A percentile compares a stretch with the other conserved stretches of the same genome.
Conservation (phyloP, 2,329 filamentous ascomycete genomes). For the Xylaria sp. region DNA sequence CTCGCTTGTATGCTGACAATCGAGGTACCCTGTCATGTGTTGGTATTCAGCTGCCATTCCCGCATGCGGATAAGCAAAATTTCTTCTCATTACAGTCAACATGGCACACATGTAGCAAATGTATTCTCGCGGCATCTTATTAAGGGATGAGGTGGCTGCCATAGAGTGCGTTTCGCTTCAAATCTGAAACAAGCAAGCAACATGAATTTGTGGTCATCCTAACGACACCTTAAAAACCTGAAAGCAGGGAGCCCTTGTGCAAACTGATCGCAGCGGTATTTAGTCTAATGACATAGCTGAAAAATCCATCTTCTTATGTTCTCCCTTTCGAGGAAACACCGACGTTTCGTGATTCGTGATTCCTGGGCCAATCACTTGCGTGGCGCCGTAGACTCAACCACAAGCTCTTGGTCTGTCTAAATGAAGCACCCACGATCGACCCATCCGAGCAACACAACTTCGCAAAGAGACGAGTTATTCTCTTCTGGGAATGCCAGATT, state of each 20-base stretch:
- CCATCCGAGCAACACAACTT: too few relatives aligned
- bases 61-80: background rate
- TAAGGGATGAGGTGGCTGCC: background rate
- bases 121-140: too few relatives aligned
- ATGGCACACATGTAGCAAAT: too few relatives aligned
- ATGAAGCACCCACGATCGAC: too few relatives aligned
- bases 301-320: too few relatives aligned
- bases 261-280: too few relatives aligned
- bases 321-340: background rate
- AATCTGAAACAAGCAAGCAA: background rate
- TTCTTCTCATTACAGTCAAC: background rate
- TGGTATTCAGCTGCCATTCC: background rate
- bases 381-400: too few relatives aligned
- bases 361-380: background rate
- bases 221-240: background rate
- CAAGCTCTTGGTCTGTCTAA: too few relatives aligned
- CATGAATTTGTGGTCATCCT: background rate
- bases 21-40: background rate
- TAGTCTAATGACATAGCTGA: too few relatives aligned
- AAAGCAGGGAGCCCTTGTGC: too few relatives aligned
- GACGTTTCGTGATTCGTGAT: background rate
- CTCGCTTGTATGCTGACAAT: constrained; percentile 1
- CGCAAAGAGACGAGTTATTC: too few relatives aligned
- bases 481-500: too few relatives aligned
- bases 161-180: background rate